phyloP scores from a whole-genome alignment of 768 basidiomycete genomes.

The Mycena capillaripes region DNA sequence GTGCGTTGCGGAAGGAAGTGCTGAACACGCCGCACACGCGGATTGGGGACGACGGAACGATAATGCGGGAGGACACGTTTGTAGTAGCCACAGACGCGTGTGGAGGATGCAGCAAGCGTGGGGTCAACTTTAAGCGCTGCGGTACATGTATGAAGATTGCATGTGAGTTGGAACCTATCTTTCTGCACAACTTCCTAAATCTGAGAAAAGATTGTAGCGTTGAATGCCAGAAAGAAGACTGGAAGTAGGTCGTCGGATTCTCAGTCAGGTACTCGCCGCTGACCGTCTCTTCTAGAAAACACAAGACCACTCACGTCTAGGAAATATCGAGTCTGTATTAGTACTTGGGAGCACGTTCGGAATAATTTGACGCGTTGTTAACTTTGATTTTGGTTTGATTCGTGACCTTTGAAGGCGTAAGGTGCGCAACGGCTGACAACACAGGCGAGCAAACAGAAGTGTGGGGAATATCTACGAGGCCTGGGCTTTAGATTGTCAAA shows the following conservation, averaged over 20 bases:
- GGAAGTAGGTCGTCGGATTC: constrained; percentile 43
- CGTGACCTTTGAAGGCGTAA: too few relatives aligned
- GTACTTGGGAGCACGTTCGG: too few relatives aligned
- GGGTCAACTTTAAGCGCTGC: constrained; percentile 44
- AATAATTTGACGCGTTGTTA: too few relatives aligned
- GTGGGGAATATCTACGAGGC: too few relatives aligned
- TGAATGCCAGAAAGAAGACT: constrained; percentile 44
- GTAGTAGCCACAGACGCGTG: constrained; percentile 48
- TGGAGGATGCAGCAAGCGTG: constrained; percentile 43
- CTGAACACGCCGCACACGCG: constrained; percentile 37
- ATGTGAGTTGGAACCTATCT: constrained; percentile 40
- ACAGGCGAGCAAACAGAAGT: too few relatives aligned
- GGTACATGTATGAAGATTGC: constrained; percentile 40
- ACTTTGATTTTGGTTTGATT: too few relatives aligned
- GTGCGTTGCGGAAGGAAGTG: constrained; percentile 39
- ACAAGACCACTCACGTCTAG: constrained; percentile 44
- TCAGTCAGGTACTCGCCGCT: background rate
- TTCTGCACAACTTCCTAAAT: background rate
- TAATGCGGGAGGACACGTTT: constrained; percentile 30
- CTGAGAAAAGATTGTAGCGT: constrained; percentile 43
- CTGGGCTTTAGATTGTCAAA: too few relatives aligned
- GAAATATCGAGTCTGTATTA: too few relatives aligned
- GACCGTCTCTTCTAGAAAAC: background rate
- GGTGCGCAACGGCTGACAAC: too few relatives aligned
- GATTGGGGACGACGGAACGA: constrained; percentile 36